phyloP scores from a whole-genome alignment of 2,329 filamentous ascomycete species.

The Calonectria ilicicola region DNA sequence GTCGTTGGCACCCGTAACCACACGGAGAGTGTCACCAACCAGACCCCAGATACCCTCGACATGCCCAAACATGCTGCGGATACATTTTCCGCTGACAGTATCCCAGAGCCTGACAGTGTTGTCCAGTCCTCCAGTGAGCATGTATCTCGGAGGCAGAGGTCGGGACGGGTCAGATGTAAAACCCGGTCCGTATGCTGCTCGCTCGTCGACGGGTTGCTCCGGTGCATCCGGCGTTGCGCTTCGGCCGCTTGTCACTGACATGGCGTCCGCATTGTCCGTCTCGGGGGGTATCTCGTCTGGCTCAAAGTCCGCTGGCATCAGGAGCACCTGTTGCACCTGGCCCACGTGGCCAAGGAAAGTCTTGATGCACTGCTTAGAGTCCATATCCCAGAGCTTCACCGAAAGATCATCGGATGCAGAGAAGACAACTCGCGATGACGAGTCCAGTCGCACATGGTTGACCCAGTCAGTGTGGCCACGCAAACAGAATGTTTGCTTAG shows the following conservation, averaged over 20 bases:
- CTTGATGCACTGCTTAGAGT: conserved; percentile 81
- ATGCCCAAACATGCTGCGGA: conserved; percentile 96
- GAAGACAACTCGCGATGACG: conserved; percentile 84
- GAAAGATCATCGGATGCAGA: conserved; percentile 95
- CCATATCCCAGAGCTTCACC: conserved; percentile 92
- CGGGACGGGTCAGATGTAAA: conserved; percentile 73
- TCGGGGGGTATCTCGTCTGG: conserved; percentile 73
- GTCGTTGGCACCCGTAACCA: conserved; percentile 92
- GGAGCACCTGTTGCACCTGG: conserved; percentile 91
- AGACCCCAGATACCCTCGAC: conserved; percentile 96
- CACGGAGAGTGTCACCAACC: conserved; percentile 86
- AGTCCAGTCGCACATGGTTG: conserved; percentile 92
- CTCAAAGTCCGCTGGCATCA: conserved; percentile 89
- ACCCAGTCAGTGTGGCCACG: conserved; percentile 94
- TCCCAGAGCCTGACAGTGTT: conserved; percentile 95
- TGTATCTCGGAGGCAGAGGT: conserved; percentile 85
- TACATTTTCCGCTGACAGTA: conserved; percentile 81
- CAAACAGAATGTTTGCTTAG: conserved; percentile 82
- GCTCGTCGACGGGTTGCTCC: conserved; percentile 56
- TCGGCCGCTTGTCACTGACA: conserved; percentile 61
- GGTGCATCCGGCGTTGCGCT: conserved; percentile 54
- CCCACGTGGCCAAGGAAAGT: conserved; percentile 91
- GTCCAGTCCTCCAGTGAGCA: conserved; percentile 92
- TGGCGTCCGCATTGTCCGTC: conserved; percentile 65
- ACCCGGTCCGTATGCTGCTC: conserved; percentile 68